These are phyloP conservation scores for Erysimum cheiranthoides DNA, from an alignment of 345 rosid species.

Conservation along the genomic window DNA sequence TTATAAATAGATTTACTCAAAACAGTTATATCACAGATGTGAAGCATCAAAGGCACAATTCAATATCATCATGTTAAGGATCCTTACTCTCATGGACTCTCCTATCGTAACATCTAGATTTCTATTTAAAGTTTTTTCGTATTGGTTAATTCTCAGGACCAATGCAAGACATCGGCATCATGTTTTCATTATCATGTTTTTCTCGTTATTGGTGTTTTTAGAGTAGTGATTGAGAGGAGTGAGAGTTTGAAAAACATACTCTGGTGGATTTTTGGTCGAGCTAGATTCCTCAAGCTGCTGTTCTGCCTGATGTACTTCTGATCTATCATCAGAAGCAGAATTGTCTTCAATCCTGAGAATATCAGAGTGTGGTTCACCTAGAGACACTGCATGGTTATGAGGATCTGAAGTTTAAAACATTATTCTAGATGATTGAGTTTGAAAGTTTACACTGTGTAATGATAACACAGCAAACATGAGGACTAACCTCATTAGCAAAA, in stretches of 20 bases:
- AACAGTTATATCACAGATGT: conserved; percentile 12
- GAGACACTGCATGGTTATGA: conserved; percentile 47
- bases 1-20: background rate
- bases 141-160: conserved; percentile 14
- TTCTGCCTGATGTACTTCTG: conserved; percentile 51
- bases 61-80: background rate
- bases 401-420: background rate
- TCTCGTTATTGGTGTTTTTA: background rate
- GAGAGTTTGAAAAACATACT: conserved; percentile 54
- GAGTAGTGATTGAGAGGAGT: conserved; percentile 22
- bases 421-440: conserved; percentile 26
- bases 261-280: conserved; percentile 40
- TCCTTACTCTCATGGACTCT: background rate
- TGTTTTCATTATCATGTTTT: background rate
- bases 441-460: background rate
- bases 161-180: background rate
- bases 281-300: conserved; percentile 41
- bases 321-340: conserved; percentile 50
- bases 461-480: conserved; percentile 8
- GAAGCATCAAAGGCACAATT: conserved; percentile 15
- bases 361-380: conserved; percentile 32
- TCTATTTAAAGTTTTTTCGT: background rate
- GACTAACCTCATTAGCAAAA: background rate
- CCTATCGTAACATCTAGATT: background rate
- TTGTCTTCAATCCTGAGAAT: conserved; percentile 36